Conservation (phyloP, 1,284 basidiomycete species). For the Cryptococcus jaspeensis region DNA sequence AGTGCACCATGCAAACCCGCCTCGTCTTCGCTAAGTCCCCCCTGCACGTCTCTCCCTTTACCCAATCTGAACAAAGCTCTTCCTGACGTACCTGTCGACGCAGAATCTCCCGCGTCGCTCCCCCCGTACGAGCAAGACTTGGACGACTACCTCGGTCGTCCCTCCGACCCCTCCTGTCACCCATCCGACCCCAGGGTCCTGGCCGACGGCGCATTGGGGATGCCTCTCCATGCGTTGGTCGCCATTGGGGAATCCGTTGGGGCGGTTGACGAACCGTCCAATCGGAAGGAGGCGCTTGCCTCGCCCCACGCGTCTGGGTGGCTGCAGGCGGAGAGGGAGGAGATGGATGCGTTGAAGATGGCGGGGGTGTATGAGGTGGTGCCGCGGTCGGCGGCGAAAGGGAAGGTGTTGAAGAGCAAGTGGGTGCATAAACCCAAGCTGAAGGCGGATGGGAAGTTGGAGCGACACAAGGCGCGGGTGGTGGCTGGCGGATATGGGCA, state of each 20-base stretch:
- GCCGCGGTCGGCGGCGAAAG: constrained; percentile 2
- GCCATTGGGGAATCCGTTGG: not conserved
- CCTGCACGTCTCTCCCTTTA: no score
- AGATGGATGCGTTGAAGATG: constrained; percentile 12
- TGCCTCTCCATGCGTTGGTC: not conserved
- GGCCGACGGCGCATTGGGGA: not conserved
- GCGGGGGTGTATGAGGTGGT: constrained; percentile 8
- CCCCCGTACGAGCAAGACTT: not conserved
- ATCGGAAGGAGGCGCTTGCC: not conserved
- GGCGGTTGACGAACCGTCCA: not conserved
- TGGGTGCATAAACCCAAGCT: constrained; percentile 26
- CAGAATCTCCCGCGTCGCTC: not conserved
- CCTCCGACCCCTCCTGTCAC: not conserved
- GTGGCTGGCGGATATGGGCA: constrained; percentile 42
- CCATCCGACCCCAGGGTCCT: not conserved
- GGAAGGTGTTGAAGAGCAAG: constrained; percentile 7
- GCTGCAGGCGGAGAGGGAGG: constrained; percentile 12
- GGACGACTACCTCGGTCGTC: not conserved
- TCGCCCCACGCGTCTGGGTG: constrained; percentile 6
- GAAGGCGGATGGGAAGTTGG: constrained; percentile 22
- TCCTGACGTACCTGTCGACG: no score
- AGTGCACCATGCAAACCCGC: no score
- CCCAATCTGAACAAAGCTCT: no score
- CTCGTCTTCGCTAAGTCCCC: no score
- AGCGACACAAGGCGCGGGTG: constrained; percentile 41